Evolutionary conservation across 805 yeast species (phyloP).

Genomic region (Cyberlindnera mycetangii): DNA sequence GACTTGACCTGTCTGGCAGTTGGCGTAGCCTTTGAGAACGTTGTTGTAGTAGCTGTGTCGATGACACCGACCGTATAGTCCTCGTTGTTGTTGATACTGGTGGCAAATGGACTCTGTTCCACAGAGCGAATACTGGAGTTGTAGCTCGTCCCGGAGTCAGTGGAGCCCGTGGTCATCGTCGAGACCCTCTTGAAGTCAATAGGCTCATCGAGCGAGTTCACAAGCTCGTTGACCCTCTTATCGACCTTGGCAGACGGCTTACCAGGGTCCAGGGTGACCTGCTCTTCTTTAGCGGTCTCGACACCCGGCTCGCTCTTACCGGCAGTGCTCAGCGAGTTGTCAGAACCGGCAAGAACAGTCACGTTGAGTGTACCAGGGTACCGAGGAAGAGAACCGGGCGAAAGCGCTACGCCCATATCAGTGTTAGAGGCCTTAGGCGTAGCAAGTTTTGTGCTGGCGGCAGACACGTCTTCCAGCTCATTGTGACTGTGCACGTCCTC

Average conservation of each 20-base stretch:
- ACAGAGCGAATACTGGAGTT: slow-evolving; percentile 13
- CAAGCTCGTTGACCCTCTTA: slow-evolving; percentile 20
- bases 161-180: slow-evolving; percentile 31
- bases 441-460: too few species aligned
- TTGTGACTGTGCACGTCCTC: not conserved
- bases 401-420: slow-evolving; percentile 13
- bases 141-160: slow-evolving; percentile 16
- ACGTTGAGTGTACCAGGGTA: slow-evolving; percentile 46
- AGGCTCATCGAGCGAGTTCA: slow-evolving; percentile 37
- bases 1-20: slow-evolving; percentile 16
- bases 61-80: slow-evolving; percentile 17
- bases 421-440: slow-evolving; percentile 18
- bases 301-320: not conserved
- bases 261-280: slow-evolving; percentile 47
- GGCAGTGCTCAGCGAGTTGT: slow-evolving; percentile 7
- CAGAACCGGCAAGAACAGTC: slow-evolving; percentile 38
- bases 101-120: slow-evolving; percentile 3
- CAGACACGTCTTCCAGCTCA: too few species aligned
- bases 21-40: slow-evolving; percentile 20
- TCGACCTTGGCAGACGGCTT: slow-evolving; percentile 25
- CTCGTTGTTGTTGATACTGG: slow-evolving; percentile 2
- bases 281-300: slow-evolving; percentile 12
- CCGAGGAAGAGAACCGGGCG: slow-evolving; percentile 38
- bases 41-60: slow-evolving; percentile 19
- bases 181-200: slow-evolving; percentile 41